Conservation (phyloP, 768 basidiomycete species). For the Coprinellus aureogranulatus region DNA sequence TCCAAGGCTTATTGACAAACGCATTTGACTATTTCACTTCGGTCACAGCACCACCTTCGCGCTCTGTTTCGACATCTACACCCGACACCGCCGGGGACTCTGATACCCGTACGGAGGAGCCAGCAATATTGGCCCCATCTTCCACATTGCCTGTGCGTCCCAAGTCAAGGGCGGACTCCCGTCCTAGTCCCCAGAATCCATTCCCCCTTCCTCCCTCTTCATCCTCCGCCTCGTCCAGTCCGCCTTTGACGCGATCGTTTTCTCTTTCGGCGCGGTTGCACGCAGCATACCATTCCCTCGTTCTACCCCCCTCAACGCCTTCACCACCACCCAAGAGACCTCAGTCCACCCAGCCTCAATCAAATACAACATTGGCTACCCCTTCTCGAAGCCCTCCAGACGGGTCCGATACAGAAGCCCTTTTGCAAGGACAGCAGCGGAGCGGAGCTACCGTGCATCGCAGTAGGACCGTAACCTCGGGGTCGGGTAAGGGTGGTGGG, state of each 20-base stretch:
- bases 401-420: background rate
- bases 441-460: background rate
- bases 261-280: slow-evolving; percentile 1
- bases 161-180: background rate
- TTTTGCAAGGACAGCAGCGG: background rate
- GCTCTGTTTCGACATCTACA: background rate
- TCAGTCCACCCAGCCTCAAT: background rate
- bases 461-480: background rate
- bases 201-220: background rate
- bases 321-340: background rate
- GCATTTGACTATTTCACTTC: background rate
- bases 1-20: background rate
- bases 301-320: background rate
- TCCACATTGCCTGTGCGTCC: background rate
- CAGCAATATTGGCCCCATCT: background rate
- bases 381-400: no score
- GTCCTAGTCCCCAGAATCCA: background rate
- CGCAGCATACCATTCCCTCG: background rate
- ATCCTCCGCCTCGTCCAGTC: background rate
- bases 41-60: background rate
- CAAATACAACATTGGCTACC: no score
- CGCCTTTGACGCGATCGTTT: background rate
- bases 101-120: background rate
- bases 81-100: background rate
- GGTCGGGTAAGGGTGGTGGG: background rate